Evolutionary conservation across 2,329 filamentous ascomycete species (phyloP).

Genomic region (Blastomyces emzantsi): DNA sequence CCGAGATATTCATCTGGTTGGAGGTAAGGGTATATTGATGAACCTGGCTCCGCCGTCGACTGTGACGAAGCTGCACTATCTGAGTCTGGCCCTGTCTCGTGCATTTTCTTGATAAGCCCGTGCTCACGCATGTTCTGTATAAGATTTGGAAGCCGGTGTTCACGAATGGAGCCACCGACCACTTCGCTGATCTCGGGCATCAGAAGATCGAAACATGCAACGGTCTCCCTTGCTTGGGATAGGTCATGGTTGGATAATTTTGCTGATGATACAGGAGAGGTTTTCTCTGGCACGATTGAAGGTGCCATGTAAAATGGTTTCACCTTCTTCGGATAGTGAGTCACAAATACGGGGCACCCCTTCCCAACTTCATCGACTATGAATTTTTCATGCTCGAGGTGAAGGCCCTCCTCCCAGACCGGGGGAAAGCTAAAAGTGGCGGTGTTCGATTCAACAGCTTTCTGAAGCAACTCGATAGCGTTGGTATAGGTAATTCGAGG

Average conservation of each 20-base stretch:
- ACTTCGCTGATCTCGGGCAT: constrained; percentile 81
- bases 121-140: constrained; percentile 61
- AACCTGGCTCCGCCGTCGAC: constrained; percentile 14
- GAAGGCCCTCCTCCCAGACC: constrained; percentile 63
- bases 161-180: constrained; percentile 80
- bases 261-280: constrained; percentile 7
- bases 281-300: constrained; percentile 26
- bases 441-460: constrained; percentile 43
- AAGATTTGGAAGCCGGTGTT: constrained; percentile 62
- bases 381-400: constrained; percentile 88
- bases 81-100: constrained; percentile 10
- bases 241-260: neutral
- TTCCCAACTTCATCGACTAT: constrained; percentile 60
- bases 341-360: constrained; percentile 72
- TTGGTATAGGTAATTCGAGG: constrained; percentile 73
- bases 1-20: constrained; percentile 34
- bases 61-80: neutral
- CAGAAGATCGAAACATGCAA: constrained; percentile 84
- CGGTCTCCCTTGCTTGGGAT: constrained; percentile 43
- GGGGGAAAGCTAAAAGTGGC: constrained; percentile 58
- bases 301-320: constrained; percentile 90
- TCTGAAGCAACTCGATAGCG: constrained; percentile 60
- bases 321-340: constrained; percentile 76
- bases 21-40: constrained; percentile 29
- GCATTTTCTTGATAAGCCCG: constrained; percentile 44